Evolutionary conservation across 768 basidiomycete species (phyloP), one percentile per base, ranked within the genome.

Genomic region (Tylopilus subfusipes): DNA sequence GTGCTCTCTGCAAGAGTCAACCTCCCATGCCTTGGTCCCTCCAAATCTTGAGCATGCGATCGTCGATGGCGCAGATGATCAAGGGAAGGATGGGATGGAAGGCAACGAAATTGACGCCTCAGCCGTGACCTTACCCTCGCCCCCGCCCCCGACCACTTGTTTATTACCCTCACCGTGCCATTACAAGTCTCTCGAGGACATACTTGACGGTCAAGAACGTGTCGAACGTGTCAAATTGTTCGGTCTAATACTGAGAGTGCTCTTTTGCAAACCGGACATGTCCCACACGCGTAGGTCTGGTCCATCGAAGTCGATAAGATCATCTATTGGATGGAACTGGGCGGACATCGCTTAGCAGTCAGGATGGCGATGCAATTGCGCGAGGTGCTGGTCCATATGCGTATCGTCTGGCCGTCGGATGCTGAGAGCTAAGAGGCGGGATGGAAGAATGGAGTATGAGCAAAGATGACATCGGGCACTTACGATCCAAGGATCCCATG

Each of bases 401-500:
- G 86, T 73, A 99, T 98, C 8, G 97, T 99, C 76, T 99, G 97
- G 76, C 98, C 97, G 68, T 99, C 97, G 19, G 92, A 93, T 50
- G 82, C 79, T 10, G 93, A 96, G 58, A 96, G 76, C 90, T 93
- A 59, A 19, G 53, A 24, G 8, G 52, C 6, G n/a, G 36, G 6
- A 19, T 48, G 33, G 43, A 57, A 53, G 54, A 56, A 73, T 68
- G 22, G 62, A 5, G n/a, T 45, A 29, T 24, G 29, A 31, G 10
- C 12, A 5, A 30, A 55, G 21, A 40, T 16, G n/a, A n/a, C 18
- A 4, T 14, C 13, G 13, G 42, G 19, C 22, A 78, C 92, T 76
- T 71, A 97, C 93, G 71, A 98, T 98, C 96, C 96, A 99, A 11
- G 96, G 96, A 97, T 97, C 72, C 97, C 95, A 64, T 96, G 94